A percentile compares a stretch with the other conserved stretches of the same genome.
Evolutionary conservation across 441 rosid species (phyloP).

Genomic region (Eutrema salsugineum): DNA sequence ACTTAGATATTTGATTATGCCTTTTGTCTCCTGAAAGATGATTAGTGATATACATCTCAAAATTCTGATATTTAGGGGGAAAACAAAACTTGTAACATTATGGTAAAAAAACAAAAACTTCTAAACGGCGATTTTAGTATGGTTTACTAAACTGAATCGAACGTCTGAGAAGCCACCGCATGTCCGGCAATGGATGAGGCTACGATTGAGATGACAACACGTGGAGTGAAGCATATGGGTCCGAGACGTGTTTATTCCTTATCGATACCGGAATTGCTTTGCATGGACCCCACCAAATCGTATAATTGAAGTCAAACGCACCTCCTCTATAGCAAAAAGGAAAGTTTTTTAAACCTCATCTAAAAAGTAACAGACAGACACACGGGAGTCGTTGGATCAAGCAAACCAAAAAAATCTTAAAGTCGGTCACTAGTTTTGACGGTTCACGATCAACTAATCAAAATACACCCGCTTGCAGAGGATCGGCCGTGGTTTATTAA

Average conservation of each 20-base stretch:
- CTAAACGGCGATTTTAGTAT: not conserved
- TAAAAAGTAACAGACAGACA: not conserved
- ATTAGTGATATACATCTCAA: not conserved
- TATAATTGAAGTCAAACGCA: conserved; percentile 16
- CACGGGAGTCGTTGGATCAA: conserved; percentile 4
- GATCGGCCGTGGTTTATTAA: not conserved
- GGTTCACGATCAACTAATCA: not conserved
- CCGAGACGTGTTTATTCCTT: conserved; percentile 17
- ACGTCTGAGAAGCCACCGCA: not conserved
- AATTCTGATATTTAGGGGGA: not conserved
- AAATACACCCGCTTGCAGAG: not conserved
- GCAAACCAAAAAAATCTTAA: not conserved
- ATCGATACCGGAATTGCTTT: not conserved
- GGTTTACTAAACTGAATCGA: not conserved
- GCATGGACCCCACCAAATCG: conserved; percentile 11
- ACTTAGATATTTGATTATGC: too few species aligned
- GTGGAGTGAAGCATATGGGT: not conserved
- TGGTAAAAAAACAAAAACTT: not conserved
- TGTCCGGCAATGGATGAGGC: not conserved
- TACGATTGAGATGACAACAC: not conserved
- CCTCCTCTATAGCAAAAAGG: not conserved
- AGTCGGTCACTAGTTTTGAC: not conserved
- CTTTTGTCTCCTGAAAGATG: not conserved
- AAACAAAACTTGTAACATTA: not conserved
- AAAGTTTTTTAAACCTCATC: not conserved